Percentiles rank a stretch among this genome's conserved stretches.
phyloP scores from a whole-genome alignment of 2,329 filamentous ascomycete genomes.

The Aspergillus oerlinghausenensis region DNA sequence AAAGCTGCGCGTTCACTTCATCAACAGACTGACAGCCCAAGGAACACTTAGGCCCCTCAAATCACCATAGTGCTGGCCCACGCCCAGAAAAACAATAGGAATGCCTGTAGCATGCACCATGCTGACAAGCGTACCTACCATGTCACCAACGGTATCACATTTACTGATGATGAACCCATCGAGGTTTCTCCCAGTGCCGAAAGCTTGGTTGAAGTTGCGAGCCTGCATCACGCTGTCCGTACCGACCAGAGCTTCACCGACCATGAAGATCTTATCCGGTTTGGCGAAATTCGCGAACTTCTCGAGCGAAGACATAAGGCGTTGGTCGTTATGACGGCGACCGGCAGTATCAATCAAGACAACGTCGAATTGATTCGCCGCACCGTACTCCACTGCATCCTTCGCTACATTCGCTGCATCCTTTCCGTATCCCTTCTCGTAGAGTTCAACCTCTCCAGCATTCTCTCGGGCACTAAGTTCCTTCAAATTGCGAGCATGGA shows the following conservation, averaged over 20 bases:
- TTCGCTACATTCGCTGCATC: slow-evolving; percentile 94
- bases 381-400: slow-evolving; percentile 80
- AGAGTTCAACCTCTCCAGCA: slow-evolving; percentile 76
- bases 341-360: slow-evolving; percentile 97
- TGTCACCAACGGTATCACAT: slow-evolving; percentile 98
- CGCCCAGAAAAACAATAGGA: slow-evolving; percentile 85
- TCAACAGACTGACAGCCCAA: slow-evolving; percentile 58
- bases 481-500: slow-evolving; percentile 89
- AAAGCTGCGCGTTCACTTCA: slow-evolving; percentile 40
- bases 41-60: slow-evolving; percentile 60
- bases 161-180: slow-evolving; percentile 99
- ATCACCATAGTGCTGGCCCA: slow-evolving; percentile 65
- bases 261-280: slow-evolving; percentile 98
- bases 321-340: slow-evolving; percentile 87
- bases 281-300: slow-evolving; percentile 96
- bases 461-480: slow-evolving; percentile 83
- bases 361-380: slow-evolving; percentile 75
- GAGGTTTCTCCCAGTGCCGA: slow-evolving; percentile 72
- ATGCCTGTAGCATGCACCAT: slow-evolving; percentile 97
- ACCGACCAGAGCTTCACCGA: slow-evolving; percentile 85
- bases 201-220: slow-evolving; percentile 90
- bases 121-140: slow-evolving; percentile 92
- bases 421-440: slow-evolving; percentile 96
- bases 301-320: slow-evolving; percentile 92
- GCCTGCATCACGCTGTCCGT: slow-evolving; percentile 95